Evolutionary conservation across 2,329 filamentous ascomycete genomes (phyloP), one percentile per base, ranked within the genome.

Genomic region (Penicillium capsulatum): DNA sequence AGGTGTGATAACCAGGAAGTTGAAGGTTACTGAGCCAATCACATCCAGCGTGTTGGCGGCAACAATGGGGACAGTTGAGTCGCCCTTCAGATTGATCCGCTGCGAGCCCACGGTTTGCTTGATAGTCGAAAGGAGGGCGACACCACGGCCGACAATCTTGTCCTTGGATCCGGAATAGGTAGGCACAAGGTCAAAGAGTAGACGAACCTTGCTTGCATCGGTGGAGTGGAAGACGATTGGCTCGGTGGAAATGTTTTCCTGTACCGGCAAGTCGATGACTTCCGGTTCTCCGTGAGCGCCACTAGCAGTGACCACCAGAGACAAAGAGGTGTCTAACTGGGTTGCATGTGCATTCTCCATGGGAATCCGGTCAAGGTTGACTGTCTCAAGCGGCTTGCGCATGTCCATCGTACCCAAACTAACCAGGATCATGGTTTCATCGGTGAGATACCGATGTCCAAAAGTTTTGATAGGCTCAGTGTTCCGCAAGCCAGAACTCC

Each of bases 391-490:
- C 22, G 80, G 76, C 66, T 92, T 95, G 38, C 89, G 80, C 69
- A 86, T 86, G 60, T 98, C 92, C 86, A 96, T 95, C 0, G 87
- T 91, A 0, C 92, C 92, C 7, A 98, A 71, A 57, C 88, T 96
- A 54, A 98, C 90, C 34, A 97, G 74, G 3, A 98, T 79, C 72
- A 98, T 82, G 47, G 86, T 86, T 56, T 94, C 83, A 36, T 94
- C 80, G 13, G 81, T 94, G 35, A 98, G 76, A 66, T 97, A 98
- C 38, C 91, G 81, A 71, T 98, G 92, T 40, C 92, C 92, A 64
- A 97, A 98, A 1, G 88, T 86, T 67, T 97, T 97, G 50, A 97
- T 79, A 4, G 90, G 84, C 48, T 96, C 88, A 2, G 81, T 71
- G 5, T 75, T 50, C 26, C 60, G 59, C 19, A 47, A 26, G 7